Evolutionary conservation across 805 yeast genomes (phyloP).

Genomic region (Barnettozyma sp.): DNA sequence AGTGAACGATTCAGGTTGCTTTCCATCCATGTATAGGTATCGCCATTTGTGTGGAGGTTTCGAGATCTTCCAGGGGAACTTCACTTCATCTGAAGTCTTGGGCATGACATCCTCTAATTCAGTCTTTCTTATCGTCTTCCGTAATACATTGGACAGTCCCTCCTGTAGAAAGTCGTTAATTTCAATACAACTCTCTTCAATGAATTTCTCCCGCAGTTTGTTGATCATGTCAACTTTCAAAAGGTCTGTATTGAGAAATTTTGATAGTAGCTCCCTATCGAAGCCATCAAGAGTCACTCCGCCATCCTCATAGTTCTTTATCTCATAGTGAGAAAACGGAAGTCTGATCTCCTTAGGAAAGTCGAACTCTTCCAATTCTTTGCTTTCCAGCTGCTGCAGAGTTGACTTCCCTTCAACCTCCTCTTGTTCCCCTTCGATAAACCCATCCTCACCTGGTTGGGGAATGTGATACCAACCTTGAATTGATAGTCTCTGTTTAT

Average conservation of each 20-base stretch:
- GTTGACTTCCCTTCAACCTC: conserved; percentile 68
- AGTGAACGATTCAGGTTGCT: conserved; percentile 28
- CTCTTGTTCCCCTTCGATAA: conserved; percentile 74
- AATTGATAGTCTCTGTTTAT: conserved; percentile 82
- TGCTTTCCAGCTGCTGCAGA: conserved; percentile 69
- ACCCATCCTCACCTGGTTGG: conserved; percentile 86
- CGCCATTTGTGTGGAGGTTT: conserved; percentile 93
- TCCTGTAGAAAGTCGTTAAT: conserved; percentile 55
- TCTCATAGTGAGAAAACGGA: conserved; percentile 35
- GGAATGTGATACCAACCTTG: conserved; percentile 99
- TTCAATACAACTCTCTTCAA: conserved; percentile 63
- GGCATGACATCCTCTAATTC: conserved; percentile 66
- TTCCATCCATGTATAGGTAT: conserved; percentile 74
- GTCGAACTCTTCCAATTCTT: conserved; percentile 71
- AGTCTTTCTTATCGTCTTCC: conserved; percentile 40
- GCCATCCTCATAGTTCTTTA: conserved; percentile 23
- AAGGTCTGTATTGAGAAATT: conserved; percentile 52
- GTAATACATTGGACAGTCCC: conserved; percentile 42
- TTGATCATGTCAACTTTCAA: conserved; percentile 33
- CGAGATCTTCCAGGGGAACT: conserved; percentile 81
- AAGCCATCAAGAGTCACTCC: conserved; percentile 11
- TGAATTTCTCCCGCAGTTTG: conserved; percentile 44
- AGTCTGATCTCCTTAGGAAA: conserved; percentile 61
- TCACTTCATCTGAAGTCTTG: conserved; percentile 42
- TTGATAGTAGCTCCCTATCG: conserved; percentile 44